Evolutionary conservation across 352 stramenopile genomes (phyloP), one percentile per base, ranked within the genome.

Genomic region (Phytophthora constricta): DNA sequence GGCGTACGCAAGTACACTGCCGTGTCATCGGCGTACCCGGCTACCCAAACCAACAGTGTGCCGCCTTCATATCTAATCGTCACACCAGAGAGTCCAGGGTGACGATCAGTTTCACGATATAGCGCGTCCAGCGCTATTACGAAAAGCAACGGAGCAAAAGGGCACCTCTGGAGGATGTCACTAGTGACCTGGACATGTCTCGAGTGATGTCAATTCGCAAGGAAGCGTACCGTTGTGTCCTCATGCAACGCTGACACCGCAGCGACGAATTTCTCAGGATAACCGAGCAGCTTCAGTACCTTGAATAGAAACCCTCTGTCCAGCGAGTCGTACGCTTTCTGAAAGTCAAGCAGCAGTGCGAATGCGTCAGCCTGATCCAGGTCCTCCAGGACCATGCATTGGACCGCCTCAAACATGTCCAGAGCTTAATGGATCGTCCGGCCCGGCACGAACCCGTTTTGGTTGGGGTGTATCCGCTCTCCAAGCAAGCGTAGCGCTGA

Each of bases 241-340:
- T 13, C 5, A n/a, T 59, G 52, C 2, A 50, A 13, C 2, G 19
- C 3, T 20, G 9, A 14, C 4, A 59, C 25, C 7, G 22, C 17
- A 4, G 22, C 3, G 16, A 48, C 22, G 17, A 59, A 59, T 27
- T 56, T 26, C 1, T 25, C n/a, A 3, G 48, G 31, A 17, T 54
- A 56, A 4, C 48, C 48, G 11, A 31, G 13, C 1, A 2, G 14
- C 3, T 16, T 17, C 16, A 58, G 22, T 8, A 23, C 51, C 11
- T 14, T 19, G 2, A 48, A 2, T 4, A 48, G 20, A 37, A 37
- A 58, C 17, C 20, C 20, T 2, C 51, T n/a, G 8, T 33, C 51
- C 8, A 62, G 11, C 23, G 54, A 54, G 28, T 62, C 54, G 22
- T 62, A 62, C 10, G 54, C 54, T 27, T 62, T 62, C 4, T 20